Base-by-base conservation (phyloP, 2,329 filamentous ascomycete species). In the Colletotrichum sp. region DNA sequence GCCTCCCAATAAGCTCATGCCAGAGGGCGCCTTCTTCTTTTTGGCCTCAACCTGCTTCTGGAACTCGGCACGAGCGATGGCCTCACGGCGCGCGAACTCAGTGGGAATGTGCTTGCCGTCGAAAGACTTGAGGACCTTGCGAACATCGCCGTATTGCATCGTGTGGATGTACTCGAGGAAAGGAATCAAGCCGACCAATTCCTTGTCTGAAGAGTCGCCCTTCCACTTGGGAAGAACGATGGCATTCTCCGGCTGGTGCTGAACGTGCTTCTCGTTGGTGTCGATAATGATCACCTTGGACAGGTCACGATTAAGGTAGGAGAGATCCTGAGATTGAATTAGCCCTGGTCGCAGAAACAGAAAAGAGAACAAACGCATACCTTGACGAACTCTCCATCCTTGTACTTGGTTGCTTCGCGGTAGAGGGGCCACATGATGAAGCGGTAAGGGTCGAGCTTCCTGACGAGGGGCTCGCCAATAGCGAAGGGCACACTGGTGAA, bases 111-210 rank as follows among this genome's bases (percentile, higher is more conserved):
- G 90, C 82, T 93, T 95, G 84, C 96, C 96, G 72, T 98, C 93
- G 81, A 98, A 98, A 0, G 95, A 96, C 86, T 95, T 95, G 83
- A 98, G 86, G 6, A 97, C 93, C 81, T 94, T 93, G 79, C 97
- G 95, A 16, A 98, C 95, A 81, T 99, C 97, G 69, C 93, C 90
- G 80, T 95, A 95, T 79, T 96, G 94, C 95, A 99, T 98, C 25
- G 96, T 97, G 79, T 96, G 95, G 79, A 99, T 92, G 86, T 98
- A 99, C 87, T 99, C 97, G 78, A 99, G 93, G 92, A 99, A 98
- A 15, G 97, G 97, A 75, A 99, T 98, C 65, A 98, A 88, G 6
- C 93, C 91, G 27, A 99, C 94, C 13, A 99, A 93, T 63, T 95
- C 95, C 83, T 93, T 95, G 85, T 99, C 96, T 80, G 93, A 92